Conservation (phyloP, 202 grass and related monocot genomes). For the Digitaria exilis region DNA sequence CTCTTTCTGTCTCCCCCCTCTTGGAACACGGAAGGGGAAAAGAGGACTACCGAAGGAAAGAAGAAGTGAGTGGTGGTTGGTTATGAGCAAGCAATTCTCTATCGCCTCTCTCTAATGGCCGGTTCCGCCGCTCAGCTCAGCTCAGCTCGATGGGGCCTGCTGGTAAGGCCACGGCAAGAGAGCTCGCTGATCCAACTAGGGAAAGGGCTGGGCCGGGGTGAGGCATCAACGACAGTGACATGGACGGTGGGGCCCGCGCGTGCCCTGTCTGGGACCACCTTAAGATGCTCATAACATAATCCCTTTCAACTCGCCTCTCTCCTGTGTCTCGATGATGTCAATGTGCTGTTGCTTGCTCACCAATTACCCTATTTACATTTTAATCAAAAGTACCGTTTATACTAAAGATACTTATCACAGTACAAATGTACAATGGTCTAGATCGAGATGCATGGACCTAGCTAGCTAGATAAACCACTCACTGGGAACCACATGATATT, state of each 20-base stretch:
- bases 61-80: slow-evolving; percentile 18
- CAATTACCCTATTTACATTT: not conserved
- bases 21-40: not conserved
- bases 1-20: no score
- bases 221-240: slow-evolving; percentile 30
- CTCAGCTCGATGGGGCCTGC: slow-evolving; percentile 9
- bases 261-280: not conserved
- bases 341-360: not conserved
- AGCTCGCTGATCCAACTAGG: slow-evolving; percentile 27
- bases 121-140: not conserved
- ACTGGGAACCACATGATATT: not conserved
- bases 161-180: slow-evolving; percentile 1
- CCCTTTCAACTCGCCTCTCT: not conserved
- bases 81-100: slow-evolving; percentile 8
- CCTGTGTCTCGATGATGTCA: not conserved
- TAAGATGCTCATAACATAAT: slow-evolving; percentile 40
- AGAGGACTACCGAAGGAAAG: not conserved
- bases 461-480: not conserved
- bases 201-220: slow-evolving; percentile 7
- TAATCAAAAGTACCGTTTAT: not conserved
- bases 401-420: not conserved
- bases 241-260: slow-evolving; percentile 5
- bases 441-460: not conserved
- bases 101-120: not conserved
- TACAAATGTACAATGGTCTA: not conserved